phyloP scores from a whole-genome alignment of 2,329 filamentous ascomycete genomes.

The Calonectria fujianensis region DNA sequence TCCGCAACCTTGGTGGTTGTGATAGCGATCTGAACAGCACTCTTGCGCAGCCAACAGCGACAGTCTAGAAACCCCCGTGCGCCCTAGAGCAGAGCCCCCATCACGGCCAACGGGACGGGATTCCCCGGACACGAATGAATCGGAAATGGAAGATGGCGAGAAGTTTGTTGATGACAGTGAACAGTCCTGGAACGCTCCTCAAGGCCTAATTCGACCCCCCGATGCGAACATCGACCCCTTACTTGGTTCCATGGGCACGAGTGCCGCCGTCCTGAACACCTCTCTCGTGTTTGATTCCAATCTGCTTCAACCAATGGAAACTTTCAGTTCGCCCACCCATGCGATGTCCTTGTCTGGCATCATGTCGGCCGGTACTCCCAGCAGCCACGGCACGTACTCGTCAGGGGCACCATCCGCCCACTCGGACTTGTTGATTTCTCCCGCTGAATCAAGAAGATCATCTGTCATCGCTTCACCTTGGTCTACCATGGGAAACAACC shows the following conservation, averaged over 20 bases:
- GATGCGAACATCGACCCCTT: conserved; percentile 48
- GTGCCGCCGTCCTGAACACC: neutral
- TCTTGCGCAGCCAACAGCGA: neutral
- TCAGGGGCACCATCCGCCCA: conserved; percentile 35
- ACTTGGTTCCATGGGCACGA: conserved; percentile 34
- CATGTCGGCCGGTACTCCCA: neutral
- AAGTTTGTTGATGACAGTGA: conserved; percentile 14
- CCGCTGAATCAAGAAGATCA: conserved; percentile 46
- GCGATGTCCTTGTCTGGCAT: neutral
- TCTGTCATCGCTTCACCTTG: conserved; percentile 42
- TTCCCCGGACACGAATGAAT: neutral
- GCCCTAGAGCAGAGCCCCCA: neutral
- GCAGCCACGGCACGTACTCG: conserved; percentile 34
- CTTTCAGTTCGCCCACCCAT: neutral
- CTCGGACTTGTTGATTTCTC: conserved; percentile 33
- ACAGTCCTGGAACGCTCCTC: conserved; percentile 4
- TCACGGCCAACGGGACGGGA: neutral
- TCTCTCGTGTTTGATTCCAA: conserved; percentile 40
- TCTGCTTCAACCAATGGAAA: neutral
- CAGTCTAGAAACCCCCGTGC: neutral
- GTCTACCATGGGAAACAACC: neutral
- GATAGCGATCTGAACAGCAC: neutral
- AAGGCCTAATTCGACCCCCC: neutral
- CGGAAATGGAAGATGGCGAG: conserved; percentile 38
- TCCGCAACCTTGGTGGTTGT: neutral